Percentiles rank a stretch among this genome's conserved stretches.
Evolutionary conservation across 768 basidiomycete genomes (phyloP).

Genomic region (Tulasnella sp.): DNA sequence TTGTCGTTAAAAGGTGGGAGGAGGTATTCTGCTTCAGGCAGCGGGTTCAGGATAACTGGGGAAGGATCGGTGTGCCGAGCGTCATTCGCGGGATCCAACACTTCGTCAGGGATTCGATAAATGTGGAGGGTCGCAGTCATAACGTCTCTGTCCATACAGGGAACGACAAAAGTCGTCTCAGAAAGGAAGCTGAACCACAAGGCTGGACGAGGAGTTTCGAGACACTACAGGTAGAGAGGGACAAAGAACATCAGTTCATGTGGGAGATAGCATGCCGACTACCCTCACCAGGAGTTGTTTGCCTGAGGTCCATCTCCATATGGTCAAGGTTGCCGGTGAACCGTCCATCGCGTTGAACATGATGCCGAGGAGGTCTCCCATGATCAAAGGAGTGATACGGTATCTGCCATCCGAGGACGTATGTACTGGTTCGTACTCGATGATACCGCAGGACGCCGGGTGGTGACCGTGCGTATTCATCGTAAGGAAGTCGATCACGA

Average conservation of each 20-base stretch:
- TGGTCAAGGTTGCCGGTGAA: conserved; percentile 11
- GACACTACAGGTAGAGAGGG: neutral
- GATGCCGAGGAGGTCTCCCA: conserved; percentile 29
- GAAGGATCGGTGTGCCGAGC: neutral
- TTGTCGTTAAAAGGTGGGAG: conserved; percentile 23
- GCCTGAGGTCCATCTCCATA: conserved; percentile 32
- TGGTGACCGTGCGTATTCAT: conserved; percentile 9
- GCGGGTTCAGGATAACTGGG: conserved; percentile 1
- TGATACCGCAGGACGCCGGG: conserved; percentile 10
- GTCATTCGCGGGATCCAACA: neutral
- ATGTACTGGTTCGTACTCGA: neutral
- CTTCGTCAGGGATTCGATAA: conserved; percentile 18
- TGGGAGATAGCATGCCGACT: neutral
- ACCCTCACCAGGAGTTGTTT: conserved; percentile 23
- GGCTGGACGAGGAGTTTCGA: conserved; percentile 13
- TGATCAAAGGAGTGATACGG: conserved; percentile 18
- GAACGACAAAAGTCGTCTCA: conserved; percentile 30
- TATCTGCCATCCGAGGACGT: neutral
- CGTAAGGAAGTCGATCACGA: conserved; percentile 15
- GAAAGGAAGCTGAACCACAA: conserved; percentile 31
- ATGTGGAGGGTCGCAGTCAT: conserved; percentile 17
- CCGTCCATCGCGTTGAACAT: conserved; percentile 25
- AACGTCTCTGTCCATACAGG: conserved; percentile 11
- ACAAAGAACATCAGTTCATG: conserved; percentile 4
- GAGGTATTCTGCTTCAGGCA: neutral